phyloP scores from a whole-genome alignment of 176 grass and related monocot species.

The Triticum urartu region DNA sequence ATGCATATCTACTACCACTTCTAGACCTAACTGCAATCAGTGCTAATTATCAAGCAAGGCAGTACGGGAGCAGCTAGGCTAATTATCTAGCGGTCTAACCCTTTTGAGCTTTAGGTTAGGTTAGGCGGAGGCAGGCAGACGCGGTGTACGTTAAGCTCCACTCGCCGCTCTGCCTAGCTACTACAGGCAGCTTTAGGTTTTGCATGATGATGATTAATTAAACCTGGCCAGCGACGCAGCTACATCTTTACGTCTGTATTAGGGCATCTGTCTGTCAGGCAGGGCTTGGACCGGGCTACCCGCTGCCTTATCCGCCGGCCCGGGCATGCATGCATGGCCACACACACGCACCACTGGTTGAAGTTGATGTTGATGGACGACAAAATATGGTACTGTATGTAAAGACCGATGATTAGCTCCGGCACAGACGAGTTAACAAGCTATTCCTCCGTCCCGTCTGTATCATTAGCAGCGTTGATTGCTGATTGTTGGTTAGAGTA shows the following conservation, averaged over 20 bases:
- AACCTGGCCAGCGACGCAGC: background rate
- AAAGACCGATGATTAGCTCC: slow-evolving; percentile 1
- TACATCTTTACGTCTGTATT: background rate
- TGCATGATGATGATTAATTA: slow-evolving; percentile 1
- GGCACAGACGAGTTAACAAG: too few species aligned
- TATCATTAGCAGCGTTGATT: too few species aligned
- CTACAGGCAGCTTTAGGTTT: background rate
- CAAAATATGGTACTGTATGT: background rate
- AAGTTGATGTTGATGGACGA: background rate
- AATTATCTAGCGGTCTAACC: background rate
- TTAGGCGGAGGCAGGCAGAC: background rate
- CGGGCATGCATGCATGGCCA: background rate
- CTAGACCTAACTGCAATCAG: background rate
- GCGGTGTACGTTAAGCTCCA: background rate
- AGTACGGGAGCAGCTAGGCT: background rate
- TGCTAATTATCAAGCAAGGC: background rate
- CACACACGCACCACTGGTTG: background rate
- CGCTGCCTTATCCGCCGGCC: background rate
- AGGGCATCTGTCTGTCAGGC: background rate
- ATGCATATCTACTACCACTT: background rate
- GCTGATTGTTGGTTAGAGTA: too few species aligned
- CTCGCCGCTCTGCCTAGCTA: background rate
- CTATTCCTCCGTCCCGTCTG: too few species aligned
- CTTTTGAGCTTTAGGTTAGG: slow-evolving; percentile 36
- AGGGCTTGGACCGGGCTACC: background rate